Evolutionary conservation across 352 stramenopile species (phyloP), one percentile per base, ranked within the genome.

Genomic region (Pythium brassicae): DNA sequence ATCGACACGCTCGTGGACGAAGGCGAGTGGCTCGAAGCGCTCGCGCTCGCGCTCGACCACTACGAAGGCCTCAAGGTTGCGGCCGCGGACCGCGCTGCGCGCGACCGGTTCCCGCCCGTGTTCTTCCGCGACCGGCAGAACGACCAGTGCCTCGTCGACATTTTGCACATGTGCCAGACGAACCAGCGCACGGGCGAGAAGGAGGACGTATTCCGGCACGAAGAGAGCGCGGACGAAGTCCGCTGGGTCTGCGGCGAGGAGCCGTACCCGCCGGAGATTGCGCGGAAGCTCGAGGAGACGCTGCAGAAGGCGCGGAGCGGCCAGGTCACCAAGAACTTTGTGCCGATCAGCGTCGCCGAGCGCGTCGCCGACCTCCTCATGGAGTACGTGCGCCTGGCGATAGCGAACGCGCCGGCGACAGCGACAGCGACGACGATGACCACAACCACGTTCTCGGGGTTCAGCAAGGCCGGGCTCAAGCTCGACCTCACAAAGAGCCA

Each of bases 1-100:
- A 97, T 99, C 48, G 89, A 97, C 52, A 92, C 87, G 40, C 69
- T 98, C 17, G 90, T 98, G 49, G 88, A 98, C 53, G 89, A 98
- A 63, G 96, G 96, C 44, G 94, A 98, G 72, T 99, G 96, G 96
- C 78, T 99, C 7, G 94, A 98, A 67, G 96, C 95, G 3, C 80
- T 99, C 17, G 92, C 94, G 26, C 72, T 98, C n/a, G 92, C 94
- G 8, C 72, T 99, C 34, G 94, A 98, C 67, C 89, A 98, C 60
- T 98, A 97, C 44, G 93, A 98, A 78, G 92, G 87, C 29, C 62
- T 97, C 3, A 93, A 94, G 53, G 74, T 89, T 17, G 83, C 83
- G 2, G 85, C 85, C 0, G 76, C 80, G 4, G 83, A 92, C 50
- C 77, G 85, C 43, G 85, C 85, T n/a, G 83, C 85, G 22, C 82